phyloP scores from a whole-genome alignment of 768 basidiomycete species.

The Pilatotrama ljubarskyi region DNA sequence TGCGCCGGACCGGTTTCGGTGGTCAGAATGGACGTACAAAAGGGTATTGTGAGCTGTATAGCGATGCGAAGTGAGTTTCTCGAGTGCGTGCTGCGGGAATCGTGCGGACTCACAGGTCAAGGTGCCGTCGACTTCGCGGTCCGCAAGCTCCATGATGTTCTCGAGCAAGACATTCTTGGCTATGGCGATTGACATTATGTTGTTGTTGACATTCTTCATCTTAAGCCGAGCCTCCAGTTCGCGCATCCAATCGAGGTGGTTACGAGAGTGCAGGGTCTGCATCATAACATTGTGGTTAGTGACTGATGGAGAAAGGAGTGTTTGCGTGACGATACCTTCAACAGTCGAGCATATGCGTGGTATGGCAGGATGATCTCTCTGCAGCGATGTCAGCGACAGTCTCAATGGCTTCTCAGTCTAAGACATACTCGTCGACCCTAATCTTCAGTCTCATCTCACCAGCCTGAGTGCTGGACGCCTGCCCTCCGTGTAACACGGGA shows the following conservation, averaged over 20 bases:
- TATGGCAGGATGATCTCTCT: slow-evolving; percentile 83
- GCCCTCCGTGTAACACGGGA: slow-evolving; percentile 57
- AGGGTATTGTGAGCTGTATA: slow-evolving; percentile 70
- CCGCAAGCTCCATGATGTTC: slow-evolving; percentile 68
- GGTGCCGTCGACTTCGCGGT: slow-evolving; percentile 69
- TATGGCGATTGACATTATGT: slow-evolving; percentile 68
- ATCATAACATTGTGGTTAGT: background rate
- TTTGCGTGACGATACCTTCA: slow-evolving; percentile 45
- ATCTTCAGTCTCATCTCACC: slow-evolving; percentile 78
- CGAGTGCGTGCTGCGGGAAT: too few species aligned
- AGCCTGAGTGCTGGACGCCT: slow-evolving; percentile 53
- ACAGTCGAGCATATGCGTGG: slow-evolving; percentile 57
- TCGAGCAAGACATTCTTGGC: slow-evolving; percentile 64
- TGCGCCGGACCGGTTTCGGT: too few species aligned
- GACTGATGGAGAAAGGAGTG: too few species aligned
- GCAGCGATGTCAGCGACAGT: background rate
- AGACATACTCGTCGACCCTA: slow-evolving; percentile 68
- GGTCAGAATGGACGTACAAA: slow-evolving; percentile 45
- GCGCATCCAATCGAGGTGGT: slow-evolving; percentile 72
- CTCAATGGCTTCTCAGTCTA: background rate
- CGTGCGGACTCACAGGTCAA: slow-evolving; percentile 53
- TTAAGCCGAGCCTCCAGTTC: slow-evolving; percentile 69
- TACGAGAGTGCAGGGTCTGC: slow-evolving; percentile 57
- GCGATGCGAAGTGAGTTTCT: background rate
- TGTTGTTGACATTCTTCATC: slow-evolving; percentile 59